Conservation (phyloP, 2,329 filamentous ascomycete species). For the Cadophora sp. region DNA sequence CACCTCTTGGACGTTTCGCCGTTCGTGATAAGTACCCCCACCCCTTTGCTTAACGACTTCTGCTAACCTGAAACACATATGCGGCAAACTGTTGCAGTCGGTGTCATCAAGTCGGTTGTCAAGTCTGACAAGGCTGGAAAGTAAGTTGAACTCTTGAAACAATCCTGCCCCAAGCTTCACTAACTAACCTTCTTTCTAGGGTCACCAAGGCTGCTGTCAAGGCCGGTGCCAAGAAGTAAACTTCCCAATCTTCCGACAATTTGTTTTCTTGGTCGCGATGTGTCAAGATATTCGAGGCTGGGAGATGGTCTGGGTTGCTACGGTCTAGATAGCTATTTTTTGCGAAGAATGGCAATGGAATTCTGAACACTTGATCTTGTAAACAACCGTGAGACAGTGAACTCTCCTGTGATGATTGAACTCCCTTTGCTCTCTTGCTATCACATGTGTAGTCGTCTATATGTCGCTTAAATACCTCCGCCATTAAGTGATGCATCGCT, state of each 20-base stretch:
- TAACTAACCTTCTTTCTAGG: not conserved
- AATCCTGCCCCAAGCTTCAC: not conserved
- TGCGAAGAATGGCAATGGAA: constrained; percentile 23
- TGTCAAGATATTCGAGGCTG: constrained; percentile 25
- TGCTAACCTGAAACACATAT: constrained; percentile 2
- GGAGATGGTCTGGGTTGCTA: constrained; percentile 16
- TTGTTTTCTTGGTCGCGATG: constrained; percentile 18
- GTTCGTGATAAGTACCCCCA: constrained; percentile 72
- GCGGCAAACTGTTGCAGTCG: constrained; percentile 76
- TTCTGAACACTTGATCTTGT: constrained; percentile 16
- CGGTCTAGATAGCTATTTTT: constrained; percentile 25
- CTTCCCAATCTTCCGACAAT: not conserved
- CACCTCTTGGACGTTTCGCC: constrained; percentile 99
- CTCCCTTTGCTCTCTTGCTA: not conserved
- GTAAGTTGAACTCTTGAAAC: not conserved
- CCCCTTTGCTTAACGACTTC: not conserved
- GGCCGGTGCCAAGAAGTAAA: constrained; percentile 46
- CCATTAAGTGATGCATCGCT: not conserved
- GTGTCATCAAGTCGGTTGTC: constrained; percentile 86
- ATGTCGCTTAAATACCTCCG: not conserved
- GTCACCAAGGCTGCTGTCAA: constrained; percentile 47
- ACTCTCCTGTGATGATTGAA: not conserved
- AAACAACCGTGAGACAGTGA: not conserved
- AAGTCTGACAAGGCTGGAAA: constrained; percentile 43
- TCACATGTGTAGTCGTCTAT: not conserved